phyloP scores from a whole-genome alignment of 2,329 filamentous ascomycete species.

The Alternaria triticina region DNA sequence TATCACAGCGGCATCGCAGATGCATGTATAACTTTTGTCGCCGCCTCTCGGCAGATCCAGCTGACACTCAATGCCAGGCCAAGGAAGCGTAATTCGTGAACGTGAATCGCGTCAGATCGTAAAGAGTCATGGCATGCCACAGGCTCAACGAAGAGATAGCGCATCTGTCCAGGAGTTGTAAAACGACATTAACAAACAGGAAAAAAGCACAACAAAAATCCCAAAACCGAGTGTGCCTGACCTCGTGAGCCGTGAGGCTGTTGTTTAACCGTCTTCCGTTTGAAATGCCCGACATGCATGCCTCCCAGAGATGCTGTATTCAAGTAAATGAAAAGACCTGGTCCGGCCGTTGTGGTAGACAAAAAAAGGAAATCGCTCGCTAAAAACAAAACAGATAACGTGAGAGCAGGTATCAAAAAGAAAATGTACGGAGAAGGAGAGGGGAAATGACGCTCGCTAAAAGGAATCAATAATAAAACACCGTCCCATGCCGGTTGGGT shows the following conservation, averaged over 20 bases:
- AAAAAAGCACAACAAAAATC: conserved; percentile 47
- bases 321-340: conserved; percentile 45
- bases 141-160: conserved; percentile 45
- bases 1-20: conserved; percentile 49
- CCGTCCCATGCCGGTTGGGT: conserved; percentile 60
- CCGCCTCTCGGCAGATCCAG: conserved; percentile 46
- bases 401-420: conserved; percentile 50
- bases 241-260: conserved; percentile 54
- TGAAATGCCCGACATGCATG: conserved; percentile 53
- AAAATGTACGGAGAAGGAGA: conserved; percentile 49
- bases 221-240: conserved; percentile 47
- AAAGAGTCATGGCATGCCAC: conserved; percentile 44
- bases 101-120: conserved; percentile 41
- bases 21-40: conserved; percentile 49
- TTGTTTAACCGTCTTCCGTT: conserved; percentile 44
- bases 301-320: conserved; percentile 54
- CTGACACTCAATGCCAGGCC: conserved; percentile 50
- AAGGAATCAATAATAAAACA: conserved; percentile 56
- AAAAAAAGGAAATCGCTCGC: conserved; percentile 48
- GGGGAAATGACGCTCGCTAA: conserved; percentile 47
- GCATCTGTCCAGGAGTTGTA: conserved; percentile 34
- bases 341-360: conserved; percentile 41
- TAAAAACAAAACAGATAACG: conserved; percentile 50
- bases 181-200: conserved; percentile 50
- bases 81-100: conserved; percentile 33